Base-by-base conservation (phyloP, 2,329 filamentous ascomycete species). In the Fusarium pseudograminearum region DNA sequence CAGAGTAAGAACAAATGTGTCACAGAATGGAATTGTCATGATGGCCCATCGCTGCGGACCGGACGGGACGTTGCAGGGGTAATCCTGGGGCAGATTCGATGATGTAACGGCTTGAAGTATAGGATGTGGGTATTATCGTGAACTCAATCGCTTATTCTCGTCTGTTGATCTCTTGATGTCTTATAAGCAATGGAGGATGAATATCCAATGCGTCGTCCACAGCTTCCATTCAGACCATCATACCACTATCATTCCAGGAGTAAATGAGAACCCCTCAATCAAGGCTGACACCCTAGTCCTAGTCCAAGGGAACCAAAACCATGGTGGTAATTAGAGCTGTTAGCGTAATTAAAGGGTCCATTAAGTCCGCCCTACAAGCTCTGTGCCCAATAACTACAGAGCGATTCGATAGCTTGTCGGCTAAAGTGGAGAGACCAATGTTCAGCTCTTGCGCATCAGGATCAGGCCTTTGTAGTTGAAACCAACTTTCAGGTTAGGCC, bases 331-430 rank as follows among this genome's bases (percentile, higher is more conserved):
- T 66, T 68, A 65, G 53, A 60, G 38, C 60, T 41, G 22, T 57
- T 65, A 65, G 41, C 46, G 67, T 71, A 65, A 70, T 70, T 70
- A 65, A 70, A 71, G 67, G 67, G 67, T 61, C 58, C 59, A 50
- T 40, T 44, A 54, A 58, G 47, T 58, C 55, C 60, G 68, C 65
- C 68, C 59, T 71, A 69, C 61, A 45, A 58, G 64, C n/a, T 11
- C 31, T 38, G n/a, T 34, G 30, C 15, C 69, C 69, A 71, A 71
- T 71, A 51, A 26, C 15, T 52, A 34, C 33, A 28, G 20, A 18
- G 36, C 4, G 24, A 41, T 41, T 54, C 52, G n/a, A 42, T 51
- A 66, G 67, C 66, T 63, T n/a, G 40, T 41, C 53, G 48, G 52
- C 24, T 55, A 57, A 55, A 60, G 62, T 66, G 67, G 60, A 62